Evolutionary conservation across 495 filamentous ascomycete genomes (phyloP), one percentile per base, ranked within the genome.

Genomic region (Pseudevernia furfuracea): DNA sequence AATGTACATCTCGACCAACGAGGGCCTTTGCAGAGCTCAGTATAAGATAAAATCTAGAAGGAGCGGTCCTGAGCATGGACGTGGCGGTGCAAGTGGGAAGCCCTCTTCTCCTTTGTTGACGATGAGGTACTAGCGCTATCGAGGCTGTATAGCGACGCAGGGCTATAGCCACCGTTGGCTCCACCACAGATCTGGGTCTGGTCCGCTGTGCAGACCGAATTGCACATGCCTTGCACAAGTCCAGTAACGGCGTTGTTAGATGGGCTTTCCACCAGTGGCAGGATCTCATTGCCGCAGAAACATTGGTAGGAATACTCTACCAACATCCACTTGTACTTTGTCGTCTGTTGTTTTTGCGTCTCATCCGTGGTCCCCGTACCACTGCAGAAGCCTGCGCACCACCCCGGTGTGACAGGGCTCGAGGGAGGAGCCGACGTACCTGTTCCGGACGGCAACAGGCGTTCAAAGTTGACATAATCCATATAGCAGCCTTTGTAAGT

Each of bases 231-330:
- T 39, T 63, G 30, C 49, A 38, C 46, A 59, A 63, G 44, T 8
- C 52, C 61, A 21, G 14, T 19, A 8, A 9, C n/a, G 49, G 30
- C 52, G 7, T 1, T 34, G 52, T 55, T 55, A 11, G 52, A 55
- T 19, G 52, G 28, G 8, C 2, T 55, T 34, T 55, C n/a, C 30
- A 32, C 25, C 10, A 48, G 17, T 2, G 10, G 12, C n/a, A 12
- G 59, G 36, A 39, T 23, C 7, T 43, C 56, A 39, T 69, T 55
- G 46, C 66, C 66, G 48, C 69, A 70, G 60, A 70, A 70, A 52
- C 69, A 70, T 34, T 70, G 69, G 38, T 56, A 60, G 14, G 63
- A 62, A 53, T 70, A 67, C 57, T 70, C 66, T 23, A 67, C 59
- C 28, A 63, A 56, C 14, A 67, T 55, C 43, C 66, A 63, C 17